Evolutionary conservation across 768 basidiomycete species (phyloP), one percentile per base, ranked within the genome.

Genomic region (Lactarius sp.): DNA sequence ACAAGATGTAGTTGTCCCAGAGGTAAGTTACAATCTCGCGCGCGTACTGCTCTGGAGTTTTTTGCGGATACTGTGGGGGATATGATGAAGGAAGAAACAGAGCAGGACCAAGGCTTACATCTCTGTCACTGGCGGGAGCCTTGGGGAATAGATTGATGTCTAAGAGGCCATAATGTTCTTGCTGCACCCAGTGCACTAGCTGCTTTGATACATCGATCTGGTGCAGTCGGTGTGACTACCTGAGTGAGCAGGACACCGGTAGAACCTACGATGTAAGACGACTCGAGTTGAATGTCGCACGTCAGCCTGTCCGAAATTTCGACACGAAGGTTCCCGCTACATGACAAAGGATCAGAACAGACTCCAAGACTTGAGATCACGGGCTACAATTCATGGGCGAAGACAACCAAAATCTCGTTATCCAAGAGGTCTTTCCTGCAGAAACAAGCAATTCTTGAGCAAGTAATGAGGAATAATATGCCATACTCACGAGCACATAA

Each of bases 1-100:
- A 97, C 95, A 90, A 85, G 65, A 98, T 79, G 70, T 94, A 95
- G 70, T 98, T 96, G 73, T 98, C 96, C 97, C 97, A 99, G 12
- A 98, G 74, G 72, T 98, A 96, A 4, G 80, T 79, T 62, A 96
- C 72, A 27, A 95, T 75, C 34, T 89, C 84, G 53, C 73, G 79
- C 8, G 79, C 80, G 47, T 79, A 77, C 50, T 73, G 72, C 68
- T 73, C 71, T 5, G 61, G 49, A 5, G 61, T 74, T 60, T 56
- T 55, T 27, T 63, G 67, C 27, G 37, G 64, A 65, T 69, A 69
- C 65, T 64, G 53, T 36, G 39, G 49, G 2, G 31, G 3, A 12
- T 51, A 33, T 14, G 18, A 36, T 27, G n/a, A 36, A 37, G 10
- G n/a, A 33, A 4, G n/a, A 59, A 33, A 36, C 47, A 18, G 14